Percentiles rank a stretch among this genome's conserved stretches.
Conservation (phyloP, 805 yeast species). For the Candida ficus region DNA sequence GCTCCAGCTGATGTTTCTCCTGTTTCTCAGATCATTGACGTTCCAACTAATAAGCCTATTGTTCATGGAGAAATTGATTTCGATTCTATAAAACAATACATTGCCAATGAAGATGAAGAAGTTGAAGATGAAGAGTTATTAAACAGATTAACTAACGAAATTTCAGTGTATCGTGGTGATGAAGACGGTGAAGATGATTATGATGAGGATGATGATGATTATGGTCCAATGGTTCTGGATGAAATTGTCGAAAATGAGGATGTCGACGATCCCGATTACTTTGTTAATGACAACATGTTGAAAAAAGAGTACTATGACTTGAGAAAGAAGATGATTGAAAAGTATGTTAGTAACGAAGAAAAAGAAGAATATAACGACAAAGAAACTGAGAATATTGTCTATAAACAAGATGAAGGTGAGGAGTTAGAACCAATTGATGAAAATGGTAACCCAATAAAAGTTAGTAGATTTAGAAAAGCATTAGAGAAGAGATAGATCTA, state of each 20-base stretch:
- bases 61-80: slow-evolving; percentile 8
- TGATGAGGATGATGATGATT: slow-evolving; percentile 29
- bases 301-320: slow-evolving; percentile 27
- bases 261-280: slow-evolving; percentile 24
- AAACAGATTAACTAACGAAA: slow-evolving; percentile 16
- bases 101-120: slow-evolving; percentile 10
- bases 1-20: too few species aligned
- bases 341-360: slow-evolving; percentile 16
- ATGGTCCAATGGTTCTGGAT: slow-evolving; percentile 36
- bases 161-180: slow-evolving; percentile 13
- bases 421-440: slow-evolving; percentile 70
- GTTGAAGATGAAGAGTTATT: slow-evolving; percentile 20
- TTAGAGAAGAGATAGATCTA: slow-evolving; percentile 1
- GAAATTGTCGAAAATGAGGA: slow-evolving; percentile 36
- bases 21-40: neutral
- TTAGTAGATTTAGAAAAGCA: slow-evolving; percentile 71
- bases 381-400: neutral
- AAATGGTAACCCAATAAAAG: slow-evolving; percentile 49
- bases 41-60: neutral
- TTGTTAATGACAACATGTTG: slow-evolving; percentile 24
- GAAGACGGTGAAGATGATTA: slow-evolving; percentile 29
- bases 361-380: neutral
- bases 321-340: slow-evolving; percentile 26
- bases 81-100: slow-evolving; percentile 13
- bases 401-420: slow-evolving; percentile 39